Percentiles rank a stretch among this genome's conserved stretches.
phyloP scores from a whole-genome alignment of 1,284 basidiomycete genomes.

The Ustilago hordei region DNA sequence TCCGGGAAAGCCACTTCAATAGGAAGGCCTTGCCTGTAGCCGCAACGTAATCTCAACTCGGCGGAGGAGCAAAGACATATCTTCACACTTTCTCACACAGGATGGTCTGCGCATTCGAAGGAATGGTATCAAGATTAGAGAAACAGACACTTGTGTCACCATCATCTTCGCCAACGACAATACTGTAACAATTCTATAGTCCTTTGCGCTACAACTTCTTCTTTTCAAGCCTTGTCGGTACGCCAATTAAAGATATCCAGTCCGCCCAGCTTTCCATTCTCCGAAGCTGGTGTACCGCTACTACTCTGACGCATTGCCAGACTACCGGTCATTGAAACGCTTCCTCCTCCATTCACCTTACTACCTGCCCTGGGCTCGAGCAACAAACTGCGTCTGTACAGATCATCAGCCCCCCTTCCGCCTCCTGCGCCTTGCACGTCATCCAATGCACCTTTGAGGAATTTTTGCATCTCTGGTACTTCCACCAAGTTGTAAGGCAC shows the following conservation, averaged over 20 bases:
- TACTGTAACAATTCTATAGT: neutral
- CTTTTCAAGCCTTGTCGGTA: conserved; percentile 33
- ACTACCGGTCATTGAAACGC: conserved; percentile 34
- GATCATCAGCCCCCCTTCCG: conserved; percentile 57
- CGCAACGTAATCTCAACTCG: no score
- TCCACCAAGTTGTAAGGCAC: conserved; percentile 83
- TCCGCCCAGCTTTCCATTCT: conserved; percentile 39
- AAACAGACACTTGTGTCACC: neutral
- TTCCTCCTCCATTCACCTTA: conserved; percentile 11
- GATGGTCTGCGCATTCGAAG: neutral
- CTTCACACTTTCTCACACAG: neutral
- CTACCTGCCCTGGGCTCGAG: conserved; percentile 64
- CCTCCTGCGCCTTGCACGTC: conserved; percentile 51
- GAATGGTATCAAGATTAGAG: conserved; percentile 5
- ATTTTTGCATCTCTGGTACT: conserved; percentile 85
- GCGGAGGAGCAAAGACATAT: neutral
- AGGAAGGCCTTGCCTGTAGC: no score
- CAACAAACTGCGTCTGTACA: conserved; percentile 65
- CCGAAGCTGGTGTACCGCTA: conserved; percentile 18
- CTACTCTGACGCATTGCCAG: conserved; percentile 41
- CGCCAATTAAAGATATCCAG: conserved; percentile 65
- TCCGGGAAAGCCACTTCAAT: no score
- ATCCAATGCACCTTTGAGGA: conserved; percentile 71
- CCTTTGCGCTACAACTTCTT: neutral
- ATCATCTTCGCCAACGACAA: neutral